Conservation (phyloP, 306 rosid genomes). For the Urtica urens region DNA sequence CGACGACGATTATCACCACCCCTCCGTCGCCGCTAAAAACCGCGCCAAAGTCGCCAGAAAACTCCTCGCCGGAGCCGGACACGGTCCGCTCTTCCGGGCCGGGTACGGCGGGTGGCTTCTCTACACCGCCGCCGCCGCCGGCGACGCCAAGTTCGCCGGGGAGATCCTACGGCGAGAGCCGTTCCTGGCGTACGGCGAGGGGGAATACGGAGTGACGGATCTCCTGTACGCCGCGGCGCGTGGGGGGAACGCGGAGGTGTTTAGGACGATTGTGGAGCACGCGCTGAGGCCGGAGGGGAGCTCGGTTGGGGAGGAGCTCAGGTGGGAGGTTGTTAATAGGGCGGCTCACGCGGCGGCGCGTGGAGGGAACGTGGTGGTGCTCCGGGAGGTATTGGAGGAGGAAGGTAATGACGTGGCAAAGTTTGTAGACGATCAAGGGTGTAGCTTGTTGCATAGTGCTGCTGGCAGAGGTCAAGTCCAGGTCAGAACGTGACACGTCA, state of each 20-base stretch:
- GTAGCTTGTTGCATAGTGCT: slow-evolving; percentile 58
- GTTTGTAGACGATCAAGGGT: slow-evolving; percentile 55
- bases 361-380: slow-evolving; percentile 75
- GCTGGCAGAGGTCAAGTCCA: slow-evolving; percentile 78
- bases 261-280: slow-evolving; percentile 41
- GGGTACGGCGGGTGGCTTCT: slow-evolving; percentile 97
- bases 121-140: slow-evolving; percentile 89
- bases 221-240: slow-evolving; percentile 73
- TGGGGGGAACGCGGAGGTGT: slow-evolving; percentile 52
- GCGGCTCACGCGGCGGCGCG: slow-evolving; percentile 77
- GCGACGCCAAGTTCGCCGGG: slow-evolving; percentile 50
- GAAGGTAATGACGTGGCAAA: slow-evolving; percentile 24
- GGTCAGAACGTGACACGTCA: too few relatives aligned
- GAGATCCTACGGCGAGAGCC: slow-evolving; percentile 51
- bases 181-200: slow-evolving; percentile 71
- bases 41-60: slow-evolving; percentile 58
- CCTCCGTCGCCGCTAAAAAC: slow-evolving; percentile 49
- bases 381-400: slow-evolving; percentile 37
- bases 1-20: slow-evolving; percentile 43
- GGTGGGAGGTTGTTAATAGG: slow-evolving; percentile 64
- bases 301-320: slow-evolving; percentile 27
- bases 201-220: slow-evolving; percentile 85
- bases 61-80: slow-evolving; percentile 41
- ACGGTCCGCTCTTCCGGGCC: slow-evolving; percentile 64
- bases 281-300: slow-evolving; percentile 25